These are phyloP conservation scores for Gloeostereum incarnatum DNA, from an alignment of 768 basidiomycete genomes.

Conservation along the genomic window DNA sequence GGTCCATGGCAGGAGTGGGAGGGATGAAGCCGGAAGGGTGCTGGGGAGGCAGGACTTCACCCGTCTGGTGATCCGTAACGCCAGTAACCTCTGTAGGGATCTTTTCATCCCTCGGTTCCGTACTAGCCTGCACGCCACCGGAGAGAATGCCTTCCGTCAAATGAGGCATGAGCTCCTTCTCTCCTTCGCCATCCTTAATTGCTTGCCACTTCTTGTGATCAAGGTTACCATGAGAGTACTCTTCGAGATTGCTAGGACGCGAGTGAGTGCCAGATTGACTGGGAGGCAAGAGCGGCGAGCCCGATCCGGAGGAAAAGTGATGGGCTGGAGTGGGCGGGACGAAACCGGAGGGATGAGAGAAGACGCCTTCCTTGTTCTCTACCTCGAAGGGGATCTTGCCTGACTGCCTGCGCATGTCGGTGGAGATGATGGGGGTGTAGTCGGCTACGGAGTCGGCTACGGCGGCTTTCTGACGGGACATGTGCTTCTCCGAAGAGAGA, in stretches of 20 bases:
- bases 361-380: constrained; percentile 22
- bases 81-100: constrained; percentile 17
- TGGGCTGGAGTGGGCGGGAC: constrained; percentile 30
- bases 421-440: constrained; percentile 13
- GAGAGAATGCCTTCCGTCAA: constrained; percentile 15
- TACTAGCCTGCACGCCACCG: constrained; percentile 15
- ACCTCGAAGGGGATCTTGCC: constrained; percentile 36
- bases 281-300: constrained; percentile 2
- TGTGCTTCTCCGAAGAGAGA: too few relatives aligned
- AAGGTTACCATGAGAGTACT: constrained; percentile 6
- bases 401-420: constrained; percentile 10
- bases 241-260: constrained; percentile 4
- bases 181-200: constrained; percentile 7
- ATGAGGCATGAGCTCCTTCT: constrained; percentile 17
- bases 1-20: constrained; percentile 14
- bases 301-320: constrained; percentile 19
- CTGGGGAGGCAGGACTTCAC: constrained; percentile 3
- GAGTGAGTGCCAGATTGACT: constrained; percentile 3
- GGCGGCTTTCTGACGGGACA: constrained; percentile 23
- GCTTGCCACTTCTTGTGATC: constrained; percentile 6
- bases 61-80: constrained; percentile 4
- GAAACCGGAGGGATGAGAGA: constrained; percentile 32
- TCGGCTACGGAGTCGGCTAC: constrained; percentile 19
- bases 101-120: constrained; percentile 14
- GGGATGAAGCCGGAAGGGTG: constrained; percentile 14